Base-by-base conservation (phyloP, 2,329 filamentous ascomycete species). In the Apiospora malaysiana region DNA sequence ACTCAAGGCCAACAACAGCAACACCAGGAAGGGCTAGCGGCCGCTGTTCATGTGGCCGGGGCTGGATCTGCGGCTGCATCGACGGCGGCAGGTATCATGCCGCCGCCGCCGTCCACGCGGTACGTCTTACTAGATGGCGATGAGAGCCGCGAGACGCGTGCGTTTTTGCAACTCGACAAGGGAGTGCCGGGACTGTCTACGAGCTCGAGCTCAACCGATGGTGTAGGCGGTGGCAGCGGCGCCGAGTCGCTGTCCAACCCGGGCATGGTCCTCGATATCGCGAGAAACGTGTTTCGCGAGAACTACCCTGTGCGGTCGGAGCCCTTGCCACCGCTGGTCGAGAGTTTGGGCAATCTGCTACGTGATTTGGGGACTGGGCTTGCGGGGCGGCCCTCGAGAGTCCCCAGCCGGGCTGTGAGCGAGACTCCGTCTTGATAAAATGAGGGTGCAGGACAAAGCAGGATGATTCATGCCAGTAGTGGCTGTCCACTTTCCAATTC, bases 251-350 rank as follows among this genome's bases (percentile, higher is more conserved):
- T 78, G 59, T 72, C 74, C 10, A 75, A 77, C 66, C 71, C 76
- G 2, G 72, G 72, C n/a, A 69, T 70, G 69, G 71, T 77, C 10
- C 70, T 78, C 10, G 71, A 72, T 21, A 74, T 75, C n/a, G 71
- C 75, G 25, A 67, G 76, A 8, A 71, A 59, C 66, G 59, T 78
- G 5, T 75, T 78, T 32, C 69, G 77, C 21, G 75, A 76, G 12
- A 78, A 78, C 63, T 78, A 75, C 51, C 77, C 77, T 10, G 73
- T 77, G 23, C 70, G 73, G 6, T 75, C 70, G 18, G 76, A 78
- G 72, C 77, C 77, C 12, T 71, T 78, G 68, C 77, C 77, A n/a
- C 77, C 77, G n/a, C 72, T 78, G n/a, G 77, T 78, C 8, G 76
- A 77, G 68, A 78, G 76, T 46, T 66, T 78, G 63, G 72, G 71